Base-by-base conservation (phyloP, 2,329 filamentous ascomycete genomes). In the Akanthomyces uredinophilus region DNA sequence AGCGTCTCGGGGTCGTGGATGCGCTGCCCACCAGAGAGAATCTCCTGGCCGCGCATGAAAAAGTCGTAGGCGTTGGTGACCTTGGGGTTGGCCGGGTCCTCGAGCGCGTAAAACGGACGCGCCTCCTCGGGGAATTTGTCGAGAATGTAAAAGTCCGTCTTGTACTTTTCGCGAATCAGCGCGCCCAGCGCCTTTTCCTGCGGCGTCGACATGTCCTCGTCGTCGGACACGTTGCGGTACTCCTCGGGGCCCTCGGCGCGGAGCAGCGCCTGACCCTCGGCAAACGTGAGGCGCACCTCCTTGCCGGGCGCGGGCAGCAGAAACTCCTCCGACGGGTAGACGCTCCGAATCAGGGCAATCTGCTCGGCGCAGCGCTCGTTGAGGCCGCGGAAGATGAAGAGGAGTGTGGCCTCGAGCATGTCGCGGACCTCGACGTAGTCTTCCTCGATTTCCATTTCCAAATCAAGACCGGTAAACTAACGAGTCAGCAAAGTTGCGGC, bases 91-190 rank as follows among this genome's bases (percentile, higher is more conserved):
- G 83, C 79, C 3, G 85, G 84, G 71, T 90, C 90, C 60, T 90
- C 87, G 79, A 94, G 91, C 65, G 94, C 92, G 77, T 97, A 98
- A 77, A 96, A 96, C 5, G 94, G 94, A 35, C 95, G 86, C 22
- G 95, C 91, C 43, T 82, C 81, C 75, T 95, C 87, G 50, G 95
- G 95, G 82, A 96, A 99, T 78, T 98, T 95, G 81, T 98, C 94
- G 65, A 99, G 84, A 24, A 96, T 88, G 79, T 96, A 98, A 79
- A 98, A 98, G 79, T 99, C 95, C 64, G 92, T 95, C 73, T 89
- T 85, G 83, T 89, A 96, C 78, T 96, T 97, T 69, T 91, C 83
- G 62, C 91, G 88, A 67, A 98, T 86, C 53, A 98, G 82, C 29
- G 87, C 87, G 63, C 95, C 95, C 10, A 98, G 87, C n/a, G 89